Conservation (phyloP, 768 basidiomycete species). For the Calocybe cyanea region DNA sequence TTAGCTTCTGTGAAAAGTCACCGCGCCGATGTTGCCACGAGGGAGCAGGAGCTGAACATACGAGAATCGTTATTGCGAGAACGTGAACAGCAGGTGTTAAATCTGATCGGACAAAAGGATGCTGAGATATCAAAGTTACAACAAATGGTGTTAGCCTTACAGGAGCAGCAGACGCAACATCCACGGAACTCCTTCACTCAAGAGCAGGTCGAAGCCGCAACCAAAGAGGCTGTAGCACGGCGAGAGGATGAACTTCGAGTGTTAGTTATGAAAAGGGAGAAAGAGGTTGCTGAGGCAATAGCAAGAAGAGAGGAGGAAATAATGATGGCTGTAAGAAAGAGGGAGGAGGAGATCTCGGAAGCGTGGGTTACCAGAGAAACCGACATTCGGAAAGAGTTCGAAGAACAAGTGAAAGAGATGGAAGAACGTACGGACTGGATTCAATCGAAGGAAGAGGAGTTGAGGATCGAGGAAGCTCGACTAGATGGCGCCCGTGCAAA, state of each 20-base stretch:
- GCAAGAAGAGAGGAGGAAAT: constrained; percentile 67
- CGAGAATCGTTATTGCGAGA: constrained; percentile 55
- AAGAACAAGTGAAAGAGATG: constrained; percentile 41
- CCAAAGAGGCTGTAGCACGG: constrained; percentile 54
- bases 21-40: constrained; percentile 47
- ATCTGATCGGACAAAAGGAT: constrained; percentile 54
- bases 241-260: constrained; percentile 69
- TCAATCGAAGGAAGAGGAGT: constrained; percentile 46
- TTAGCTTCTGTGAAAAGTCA: constrained; percentile 62
- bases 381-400: constrained; percentile 49
- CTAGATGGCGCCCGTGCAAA: constrained; percentile 44
- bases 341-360: constrained; percentile 60
- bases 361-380: constrained; percentile 55
- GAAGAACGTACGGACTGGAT: constrained; percentile 51
- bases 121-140: constrained; percentile 51
- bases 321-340: constrained; percentile 57
- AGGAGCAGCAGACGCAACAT: constrained; percentile 22
- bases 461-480: constrained; percentile 46
- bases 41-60: constrained; percentile 60
- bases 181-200: constrained; percentile 25
- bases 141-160: constrained; percentile 38
- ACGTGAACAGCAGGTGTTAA: constrained; percentile 48
- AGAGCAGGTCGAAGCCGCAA: constrained; percentile 38
- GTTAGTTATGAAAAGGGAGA: constrained; percentile 63
- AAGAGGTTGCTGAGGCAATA: constrained; percentile 65